Evolutionary conservation across 2,329 filamentous ascomycete genomes (phyloP), one percentile per base, ranked within the genome.

Genomic region (Fusarium caatingaense): DNA sequence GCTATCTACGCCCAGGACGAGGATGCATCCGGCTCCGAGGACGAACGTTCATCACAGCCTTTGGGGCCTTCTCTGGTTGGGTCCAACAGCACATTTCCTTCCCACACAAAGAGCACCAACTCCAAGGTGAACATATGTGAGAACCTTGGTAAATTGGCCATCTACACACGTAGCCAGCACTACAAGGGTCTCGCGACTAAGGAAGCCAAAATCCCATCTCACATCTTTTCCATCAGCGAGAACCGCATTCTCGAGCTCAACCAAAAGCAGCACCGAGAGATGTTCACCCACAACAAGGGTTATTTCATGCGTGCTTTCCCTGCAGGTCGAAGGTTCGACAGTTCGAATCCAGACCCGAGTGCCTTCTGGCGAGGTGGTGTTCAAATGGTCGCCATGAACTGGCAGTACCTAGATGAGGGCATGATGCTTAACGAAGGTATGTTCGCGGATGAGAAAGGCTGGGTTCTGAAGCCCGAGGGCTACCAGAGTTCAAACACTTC

Each of bases 391-490:
- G 95, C 96, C 20, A 87, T 98, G 79, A 99, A 99, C 79, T 98
- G 96, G 95, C 96, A 99, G 80, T 95, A 92, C 5, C 92, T 94
- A 72, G 95, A 98, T 77, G 89, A 96, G 60, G 93, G 93, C 45
- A 97, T 98, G 88, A 97, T 98, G 85, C 88, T 99, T 77, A 98
- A 98, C 77, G 92, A 97, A 75, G 96, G 92, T 77, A 98, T 99
- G 96, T 99, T 98, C 78, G 93, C 93, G 37, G 92, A 89, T 12
- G 91, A 92, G 53, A 83, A 88, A 44, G 94, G 95, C 42, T 98
- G 93, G 92, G 89, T 94, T 4, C 84, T 96, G 66, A 98, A 98
- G 80, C 94, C 94, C 1, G 78, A 85, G 32, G 91, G 91, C 18
- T 96, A 94, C 78, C 90, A 89, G 63, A 84, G 83, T 69, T 77